Evolutionary conservation across 148 eudicot genomes (phyloP), one percentile per base, ranked within the genome.

Genomic region (Amaranthus cruentus): DNA sequence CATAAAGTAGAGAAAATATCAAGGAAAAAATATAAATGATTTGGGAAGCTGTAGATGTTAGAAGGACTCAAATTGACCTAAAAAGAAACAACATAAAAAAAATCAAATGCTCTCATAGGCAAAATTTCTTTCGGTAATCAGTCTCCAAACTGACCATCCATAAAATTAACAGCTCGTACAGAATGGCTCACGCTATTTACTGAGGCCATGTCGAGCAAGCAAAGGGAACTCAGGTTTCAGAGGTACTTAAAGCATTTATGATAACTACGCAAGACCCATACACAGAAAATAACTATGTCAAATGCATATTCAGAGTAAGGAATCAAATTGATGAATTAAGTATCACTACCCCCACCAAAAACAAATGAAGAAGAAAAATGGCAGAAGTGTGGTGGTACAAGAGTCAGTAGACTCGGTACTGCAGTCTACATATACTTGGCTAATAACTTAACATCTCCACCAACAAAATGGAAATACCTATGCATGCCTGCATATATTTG

Each of bases 1-100:
- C 47, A 38, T 66, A 81, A 75, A 62, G 77, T 58, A 46, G 62
- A 55, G 50, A 49, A 43, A 75, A 55, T 18, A 42, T 50, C 14
- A 76, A 28, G 38, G 38, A 28, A 28, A 21, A 55, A 43, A 18
- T 49, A 50, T 63, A 53, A 44, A 4, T 46, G 6, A 9, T 18
- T 47, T 11, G 13, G 10, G 10, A 43, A 18, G 21, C 42, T 66
- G 12, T 52, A n/a, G 51, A 15, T 15, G 47, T 51, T 57, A 21
- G 14, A 11, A 72, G 72, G 5, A 42, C 64, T 18, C 64, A 14
- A 50, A 74, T 11, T 65, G 6, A 48, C 18, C 21, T 61, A 7
- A 18, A 53, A 9, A 43, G 52, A 14, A 59, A 54, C 49, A 50
- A 15, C 7, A 66, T 6, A 13, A 56, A 43, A 15, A 28, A 69